Evolutionary conservation across 148 eudicot species (phyloP).

Genomic region (Chenopodium formosanum): DNA sequence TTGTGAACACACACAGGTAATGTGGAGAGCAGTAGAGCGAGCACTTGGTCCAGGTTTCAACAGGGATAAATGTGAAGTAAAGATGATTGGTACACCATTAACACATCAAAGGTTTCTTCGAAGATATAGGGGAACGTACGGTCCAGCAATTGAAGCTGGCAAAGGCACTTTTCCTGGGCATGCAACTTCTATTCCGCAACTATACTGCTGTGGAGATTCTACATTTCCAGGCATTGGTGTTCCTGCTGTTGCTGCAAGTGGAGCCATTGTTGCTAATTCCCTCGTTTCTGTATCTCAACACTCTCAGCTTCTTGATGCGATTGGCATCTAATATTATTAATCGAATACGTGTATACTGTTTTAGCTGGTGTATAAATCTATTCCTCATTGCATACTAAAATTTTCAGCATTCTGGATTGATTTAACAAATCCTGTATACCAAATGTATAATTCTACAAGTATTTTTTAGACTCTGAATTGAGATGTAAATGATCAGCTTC

Average conservation of each 20-base stretch:
- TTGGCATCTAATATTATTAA: conserved; percentile 38
- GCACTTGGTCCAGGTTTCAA: conserved; percentile 75
- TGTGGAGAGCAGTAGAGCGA: conserved; percentile 89
- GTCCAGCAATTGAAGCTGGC: conserved; percentile 92
- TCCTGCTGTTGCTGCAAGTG: conserved; percentile 99
- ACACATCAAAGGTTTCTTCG: conserved; percentile 82
- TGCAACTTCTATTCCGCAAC: conserved; percentile 72
- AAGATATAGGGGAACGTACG: conserved; percentile 89
- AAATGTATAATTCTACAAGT: no score
- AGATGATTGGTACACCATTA: conserved; percentile 85
- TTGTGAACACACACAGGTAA: conserved; percentile 40
- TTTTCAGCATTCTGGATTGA: no score
- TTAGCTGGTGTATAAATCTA: no score
- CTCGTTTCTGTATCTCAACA: conserved; percentile 89
- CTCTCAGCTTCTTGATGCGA: conserved; percentile 76
- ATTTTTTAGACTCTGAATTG: no score
- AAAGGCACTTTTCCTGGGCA: conserved; percentile 81
- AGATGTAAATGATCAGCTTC: no score
- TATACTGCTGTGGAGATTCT: conserved; percentile 93
- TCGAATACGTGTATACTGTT: no score
- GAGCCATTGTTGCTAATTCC: conserved; percentile 95
- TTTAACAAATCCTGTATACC: no score
- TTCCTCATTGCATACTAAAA: no score
- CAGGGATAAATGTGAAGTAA: conserved; percentile 81
- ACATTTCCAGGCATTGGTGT: conserved; percentile 97